Conservation (phyloP, 2,329 filamentous ascomycete species). For the Beauveria sp. region DNA sequence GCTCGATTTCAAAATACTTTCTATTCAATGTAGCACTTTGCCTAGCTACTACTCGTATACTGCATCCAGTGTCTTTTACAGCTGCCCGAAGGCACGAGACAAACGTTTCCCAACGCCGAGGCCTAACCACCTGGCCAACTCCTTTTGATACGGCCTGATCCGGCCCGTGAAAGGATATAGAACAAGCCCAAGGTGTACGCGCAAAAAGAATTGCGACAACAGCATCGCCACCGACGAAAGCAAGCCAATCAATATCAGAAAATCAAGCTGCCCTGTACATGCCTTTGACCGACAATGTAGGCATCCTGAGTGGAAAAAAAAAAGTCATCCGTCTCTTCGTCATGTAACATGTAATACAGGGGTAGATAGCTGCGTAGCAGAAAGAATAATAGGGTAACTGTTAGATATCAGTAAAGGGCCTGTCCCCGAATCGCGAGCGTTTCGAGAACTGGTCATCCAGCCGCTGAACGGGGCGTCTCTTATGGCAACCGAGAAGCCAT, state of each 20-base stretch:
- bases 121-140: constrained; percentile 1
- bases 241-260: not conserved
- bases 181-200: not conserved
- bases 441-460: too few species aligned
- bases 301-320: not conserved
- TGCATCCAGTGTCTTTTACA: not conserved
- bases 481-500: too few species aligned
- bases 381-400: not conserved
- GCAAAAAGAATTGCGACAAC: not conserved
- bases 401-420: too few species aligned
- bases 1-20: not conserved
- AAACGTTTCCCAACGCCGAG: constrained; percentile 7
- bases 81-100: not conserved
- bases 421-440: too few species aligned
- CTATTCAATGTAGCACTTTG: constrained; percentile 13
- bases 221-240: not conserved
- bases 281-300: not conserved
- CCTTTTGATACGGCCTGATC: constrained; percentile 4
- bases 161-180: not conserved
- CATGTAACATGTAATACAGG: constrained; percentile 5
- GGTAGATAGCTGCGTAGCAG: not conserved
- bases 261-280: not conserved
- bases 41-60: constrained; percentile 12
- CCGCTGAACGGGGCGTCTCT: too few species aligned
- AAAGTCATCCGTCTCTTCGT: not conserved